Evolutionary conservation across 1,139 yeast genomes (phyloP).

Genomic region (Magnusiomyces sp.): DNA sequence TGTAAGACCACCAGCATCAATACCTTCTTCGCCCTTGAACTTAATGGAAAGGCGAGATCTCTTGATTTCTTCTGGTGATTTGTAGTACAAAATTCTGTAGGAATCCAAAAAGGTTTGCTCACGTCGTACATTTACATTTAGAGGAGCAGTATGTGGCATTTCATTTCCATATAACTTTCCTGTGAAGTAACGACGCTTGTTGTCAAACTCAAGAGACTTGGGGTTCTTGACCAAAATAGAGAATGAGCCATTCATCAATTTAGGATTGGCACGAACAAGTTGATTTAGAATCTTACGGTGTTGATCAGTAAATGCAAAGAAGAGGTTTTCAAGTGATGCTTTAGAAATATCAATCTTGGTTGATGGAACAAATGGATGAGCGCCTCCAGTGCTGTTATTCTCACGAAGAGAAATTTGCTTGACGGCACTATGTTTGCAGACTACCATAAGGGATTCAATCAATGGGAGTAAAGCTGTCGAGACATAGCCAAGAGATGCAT

Average conservation of each 20-base stretch:
- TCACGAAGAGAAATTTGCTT: conserved; percentile 38
- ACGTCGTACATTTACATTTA: conserved; percentile 67
- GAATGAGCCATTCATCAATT: conserved; percentile 94
- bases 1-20: conserved; percentile 97
- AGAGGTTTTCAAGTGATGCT: conserved; percentile 71
- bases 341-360: conserved; percentile 56
- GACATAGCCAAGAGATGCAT: conserved; percentile 46
- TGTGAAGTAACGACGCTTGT: conserved; percentile 79
- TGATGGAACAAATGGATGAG: not conserved
- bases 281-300: conserved; percentile 85
- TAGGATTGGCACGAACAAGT: conserved; percentile 87
- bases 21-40: conserved; percentile 91
- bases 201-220: conserved; percentile 86
- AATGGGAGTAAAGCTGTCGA: conserved; percentile 80
- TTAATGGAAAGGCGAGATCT: conserved; percentile 66
- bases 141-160: conserved; percentile 33
- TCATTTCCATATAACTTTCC: conserved; percentile 39
- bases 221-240: conserved; percentile 85
- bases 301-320: conserved; percentile 82
- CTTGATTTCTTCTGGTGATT: conserved; percentile 66
- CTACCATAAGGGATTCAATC: conserved; percentile 91
- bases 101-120: conserved; percentile 91
- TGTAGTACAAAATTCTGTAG: conserved; percentile 75
- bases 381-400: conserved; percentile 43
- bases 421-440: conserved; percentile 79